phyloP scores from a whole-genome alignment of 2,329 filamentous ascomycete genomes.

The Fusarium siculi region DNA sequence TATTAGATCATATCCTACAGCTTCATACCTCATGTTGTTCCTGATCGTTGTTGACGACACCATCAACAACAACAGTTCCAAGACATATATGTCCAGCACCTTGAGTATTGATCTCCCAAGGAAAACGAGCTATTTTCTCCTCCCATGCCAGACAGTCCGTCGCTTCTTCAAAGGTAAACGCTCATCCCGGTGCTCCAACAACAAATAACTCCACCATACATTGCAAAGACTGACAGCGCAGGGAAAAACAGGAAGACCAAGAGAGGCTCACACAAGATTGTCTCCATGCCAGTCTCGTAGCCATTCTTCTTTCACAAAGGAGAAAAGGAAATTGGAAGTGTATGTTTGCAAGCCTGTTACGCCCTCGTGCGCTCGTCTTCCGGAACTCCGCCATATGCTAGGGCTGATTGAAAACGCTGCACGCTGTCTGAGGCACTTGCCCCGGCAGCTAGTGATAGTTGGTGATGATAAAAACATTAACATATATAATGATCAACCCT shows the following conservation, averaged over 20 bases:
- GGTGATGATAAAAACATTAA: slow-evolving; percentile 34
- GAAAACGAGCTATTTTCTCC: background rate
- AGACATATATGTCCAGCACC: slow-evolving; percentile 3
- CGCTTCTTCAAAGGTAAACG: slow-evolving; percentile 37
- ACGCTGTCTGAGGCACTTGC: slow-evolving; percentile 34
- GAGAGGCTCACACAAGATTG: slow-evolving; percentile 21
- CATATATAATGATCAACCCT: slow-evolving; percentile 36
- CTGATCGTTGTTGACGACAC: background rate
- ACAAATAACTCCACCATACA: slow-evolving; percentile 33
- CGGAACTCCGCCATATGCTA: slow-evolving; percentile 52
- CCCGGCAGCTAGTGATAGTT: slow-evolving; percentile 30
- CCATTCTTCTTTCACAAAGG: slow-evolving; percentile 30
- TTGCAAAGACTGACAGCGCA: slow-evolving; percentile 24
- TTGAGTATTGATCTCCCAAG: background rate
- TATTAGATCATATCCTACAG: slow-evolving; percentile 42
- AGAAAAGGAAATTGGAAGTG: slow-evolving; percentile 26
- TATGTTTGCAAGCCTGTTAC: slow-evolving; percentile 36
- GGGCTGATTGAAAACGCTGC: slow-evolving; percentile 41
- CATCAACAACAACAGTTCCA: slow-evolving; percentile 9
- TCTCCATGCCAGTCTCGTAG: slow-evolving; percentile 25
- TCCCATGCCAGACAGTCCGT: slow-evolving; percentile 10
- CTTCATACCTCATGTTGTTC: slow-evolving; percentile 27
- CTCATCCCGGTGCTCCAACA: slow-evolving; percentile 38
- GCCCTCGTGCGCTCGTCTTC: slow-evolving; percentile 41
- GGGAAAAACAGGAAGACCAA: slow-evolving; percentile 9